Conservation (phyloP, 495 filamentous ascomycete species). For the Penicillium simplicissimum region DNA sequence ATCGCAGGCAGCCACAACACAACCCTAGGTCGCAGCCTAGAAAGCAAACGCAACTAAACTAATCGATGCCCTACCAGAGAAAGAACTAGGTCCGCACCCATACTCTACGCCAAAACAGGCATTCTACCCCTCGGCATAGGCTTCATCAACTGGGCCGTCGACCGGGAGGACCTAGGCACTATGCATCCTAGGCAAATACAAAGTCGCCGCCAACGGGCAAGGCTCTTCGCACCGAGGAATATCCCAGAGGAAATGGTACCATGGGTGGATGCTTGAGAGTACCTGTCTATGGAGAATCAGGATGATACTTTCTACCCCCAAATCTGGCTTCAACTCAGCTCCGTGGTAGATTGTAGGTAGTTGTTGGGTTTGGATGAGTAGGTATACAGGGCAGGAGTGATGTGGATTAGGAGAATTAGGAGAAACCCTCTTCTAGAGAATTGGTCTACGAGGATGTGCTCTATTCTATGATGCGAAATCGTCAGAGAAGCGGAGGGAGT, state of each 20-base stretch:
- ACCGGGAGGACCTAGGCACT: neutral
- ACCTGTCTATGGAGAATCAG: neutral
- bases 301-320: neutral
- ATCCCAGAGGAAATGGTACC: neutral
- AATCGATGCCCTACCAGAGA: neutral
- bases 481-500: neutral
- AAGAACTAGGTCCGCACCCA: neutral
- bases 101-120: neutral
- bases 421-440: neutral
- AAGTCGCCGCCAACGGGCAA: neutral
- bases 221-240: neutral
- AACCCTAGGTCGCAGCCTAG: neutral
- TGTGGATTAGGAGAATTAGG: neutral
- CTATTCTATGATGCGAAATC: neutral
- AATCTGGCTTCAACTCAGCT: neutral
- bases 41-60: neutral
- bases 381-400: neutral
- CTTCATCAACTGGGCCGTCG: neutral
- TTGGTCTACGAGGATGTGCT: neutral
- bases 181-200: neutral
- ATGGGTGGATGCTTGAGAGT: neutral
- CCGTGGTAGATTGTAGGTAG: neutral
- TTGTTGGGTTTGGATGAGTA: neutral
- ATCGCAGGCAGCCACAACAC: neutral
- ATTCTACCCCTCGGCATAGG: neutral